Conservation (phyloP, 192 early-diverging fungal species). For the Umbelopsis sp. region DNA sequence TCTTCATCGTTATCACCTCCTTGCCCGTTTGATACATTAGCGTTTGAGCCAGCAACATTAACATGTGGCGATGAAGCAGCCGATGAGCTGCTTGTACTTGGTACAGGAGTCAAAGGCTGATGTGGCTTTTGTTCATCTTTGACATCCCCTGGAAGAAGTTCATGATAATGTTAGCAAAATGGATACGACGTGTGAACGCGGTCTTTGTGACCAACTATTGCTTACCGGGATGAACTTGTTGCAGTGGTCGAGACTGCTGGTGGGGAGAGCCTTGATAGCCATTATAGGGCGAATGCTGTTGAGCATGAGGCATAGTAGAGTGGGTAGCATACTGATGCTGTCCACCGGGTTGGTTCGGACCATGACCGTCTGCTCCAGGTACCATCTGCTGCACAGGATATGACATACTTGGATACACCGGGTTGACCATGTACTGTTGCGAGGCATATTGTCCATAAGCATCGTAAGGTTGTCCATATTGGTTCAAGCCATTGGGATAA, state of each 20-base stretch:
- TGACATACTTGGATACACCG: conserved; percentile 1
- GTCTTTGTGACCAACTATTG: not conserved
- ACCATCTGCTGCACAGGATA: not conserved
- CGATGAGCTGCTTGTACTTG: conserved; percentile 34
- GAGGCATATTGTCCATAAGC: conserved; percentile 7
- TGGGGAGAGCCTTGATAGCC: conserved; percentile 11
- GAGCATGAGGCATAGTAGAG: conserved; percentile 2
- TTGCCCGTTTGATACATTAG: not conserved
- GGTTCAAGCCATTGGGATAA: conserved; percentile 25
- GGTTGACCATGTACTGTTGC: conserved; percentile 10
- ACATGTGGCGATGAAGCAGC: conserved; percentile 40
- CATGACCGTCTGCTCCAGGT: not conserved
- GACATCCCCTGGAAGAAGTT: not conserved
- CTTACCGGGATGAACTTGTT: conserved; percentile 2
- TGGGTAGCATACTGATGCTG: not conserved
- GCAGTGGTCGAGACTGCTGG: not conserved
- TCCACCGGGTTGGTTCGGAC: not conserved
- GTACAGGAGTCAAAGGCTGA: conserved; percentile 37
- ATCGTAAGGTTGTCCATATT: conserved; percentile 30
- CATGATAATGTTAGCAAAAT: no score
- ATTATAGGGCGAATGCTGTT: conserved; percentile 14
- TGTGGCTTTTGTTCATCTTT: conserved; percentile 17
- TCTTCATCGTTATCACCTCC: conserved; percentile 22
- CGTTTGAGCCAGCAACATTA: conserved; percentile 14
- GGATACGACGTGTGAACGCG: no score